A percentile compares a stretch with the other conserved stretches of the same genome.
Conservation (phyloP, 163 green algal species). For the Scenedesmus sp. region DNA sequence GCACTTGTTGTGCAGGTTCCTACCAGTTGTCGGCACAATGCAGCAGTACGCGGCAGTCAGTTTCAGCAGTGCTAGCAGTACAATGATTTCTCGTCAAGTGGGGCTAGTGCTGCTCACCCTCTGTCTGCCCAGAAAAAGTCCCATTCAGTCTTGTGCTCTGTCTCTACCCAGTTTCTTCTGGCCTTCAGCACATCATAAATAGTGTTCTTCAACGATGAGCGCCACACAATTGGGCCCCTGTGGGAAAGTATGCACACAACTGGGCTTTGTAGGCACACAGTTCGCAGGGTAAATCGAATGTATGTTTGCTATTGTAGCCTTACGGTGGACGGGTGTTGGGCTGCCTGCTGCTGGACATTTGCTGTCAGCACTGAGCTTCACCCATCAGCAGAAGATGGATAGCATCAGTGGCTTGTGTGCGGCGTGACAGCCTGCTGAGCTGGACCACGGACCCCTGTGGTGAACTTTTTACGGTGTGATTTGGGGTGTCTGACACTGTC, state of each 20-base stretch:
- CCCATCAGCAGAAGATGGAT: not conserved
- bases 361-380: not conserved
- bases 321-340: not conserved
- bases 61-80: not conserved
- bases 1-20: too few species aligned
- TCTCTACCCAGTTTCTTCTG: slow-evolving; percentile 71
- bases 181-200: slow-evolving; percentile 77
- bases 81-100: not conserved
- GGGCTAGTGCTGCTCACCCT: slow-evolving; percentile 54
- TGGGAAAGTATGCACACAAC: not conserved
- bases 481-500: too few species aligned
- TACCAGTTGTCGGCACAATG: not conserved
- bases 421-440: not conserved
- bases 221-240: slow-evolving; percentile 71
- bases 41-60: not conserved
- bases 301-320: not conserved
- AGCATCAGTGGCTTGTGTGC: not conserved
- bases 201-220: slow-evolving; percentile 71
- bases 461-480: too few species aligned
- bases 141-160: slow-evolving; percentile 73
- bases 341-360: slow-evolving; percentile 11
- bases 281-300: not conserved
- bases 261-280: not conserved
- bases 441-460: too few species aligned
- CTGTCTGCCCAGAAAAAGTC: slow-evolving; percentile 84